A percentile compares a stretch with the other conserved stretches of the same genome.
These are phyloP conservation scores for Pseudotsuga menziesii DNA, from an alignment of 75 land plant genomes.

Conservation along the genomic window DNA sequence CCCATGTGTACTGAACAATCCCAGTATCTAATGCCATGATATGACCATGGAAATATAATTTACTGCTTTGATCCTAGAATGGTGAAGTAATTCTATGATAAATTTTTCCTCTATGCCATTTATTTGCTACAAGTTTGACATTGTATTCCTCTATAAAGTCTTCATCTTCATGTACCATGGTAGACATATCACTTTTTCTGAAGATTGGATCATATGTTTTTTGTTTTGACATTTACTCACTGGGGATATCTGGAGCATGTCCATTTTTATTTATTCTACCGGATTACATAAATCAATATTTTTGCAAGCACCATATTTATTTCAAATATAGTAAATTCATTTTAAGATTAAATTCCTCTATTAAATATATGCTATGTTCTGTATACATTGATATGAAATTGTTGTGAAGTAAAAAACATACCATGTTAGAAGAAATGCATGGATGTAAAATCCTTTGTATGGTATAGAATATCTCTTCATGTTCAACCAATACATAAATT, in stretches of 20 bases:
- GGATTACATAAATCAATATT: too few relatives aligned
- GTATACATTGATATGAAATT: too few relatives aligned
- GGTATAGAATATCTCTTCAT: too few relatives aligned
- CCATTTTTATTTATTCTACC: not conserved
- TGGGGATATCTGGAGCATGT: not conserved
- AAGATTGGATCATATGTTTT: not conserved
- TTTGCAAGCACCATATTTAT: too few relatives aligned
- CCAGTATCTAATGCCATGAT: not conserved
- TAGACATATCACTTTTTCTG: not conserved
- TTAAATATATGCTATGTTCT: too few relatives aligned
- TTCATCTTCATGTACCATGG: not conserved
- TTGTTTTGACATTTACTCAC: not conserved
- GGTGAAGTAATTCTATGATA: not conserved
- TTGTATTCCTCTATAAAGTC: not conserved
- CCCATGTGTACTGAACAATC: not conserved
- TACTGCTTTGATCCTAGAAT: not conserved
- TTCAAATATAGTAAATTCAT: too few relatives aligned
- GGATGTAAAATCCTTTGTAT: too few relatives aligned
- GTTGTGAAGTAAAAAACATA: too few relatives aligned
- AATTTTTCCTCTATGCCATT: not conserved
- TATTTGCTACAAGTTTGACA: not conserved
- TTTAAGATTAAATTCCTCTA: too few relatives aligned
- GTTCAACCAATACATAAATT: too few relatives aligned
- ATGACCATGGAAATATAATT: not conserved
- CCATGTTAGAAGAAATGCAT: too few relatives aligned